Percentiles rank a stretch among this genome's conserved stretches.
Conservation (phyloP, 139 green algal species). For the Spirogloea muscicola region DNA sequence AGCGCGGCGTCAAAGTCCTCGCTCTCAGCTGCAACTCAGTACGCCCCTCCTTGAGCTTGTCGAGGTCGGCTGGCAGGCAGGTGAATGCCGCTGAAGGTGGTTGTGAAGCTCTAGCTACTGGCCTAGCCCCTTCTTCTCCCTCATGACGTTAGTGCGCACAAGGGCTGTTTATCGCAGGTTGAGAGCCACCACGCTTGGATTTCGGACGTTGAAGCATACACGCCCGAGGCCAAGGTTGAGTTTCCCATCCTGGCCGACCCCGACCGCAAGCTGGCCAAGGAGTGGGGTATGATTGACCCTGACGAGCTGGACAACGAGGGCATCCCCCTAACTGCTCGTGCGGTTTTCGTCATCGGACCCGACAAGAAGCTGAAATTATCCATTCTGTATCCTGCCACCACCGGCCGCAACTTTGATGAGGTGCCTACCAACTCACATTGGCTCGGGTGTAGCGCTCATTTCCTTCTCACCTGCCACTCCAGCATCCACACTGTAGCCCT, state of each 20-base stretch:
- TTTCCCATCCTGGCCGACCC: slow-evolving; percentile 53
- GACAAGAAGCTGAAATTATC: slow-evolving; percentile 68
- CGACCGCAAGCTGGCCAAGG: slow-evolving; percentile 55
- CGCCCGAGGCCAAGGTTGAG: slow-evolving; percentile 23
- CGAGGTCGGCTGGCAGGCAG: too few species aligned
- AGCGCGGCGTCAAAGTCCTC: slow-evolving; percentile 59
- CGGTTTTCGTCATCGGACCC: slow-evolving; percentile 67
- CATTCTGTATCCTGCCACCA: slow-evolving; percentile 69
- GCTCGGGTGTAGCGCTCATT: too few species aligned
- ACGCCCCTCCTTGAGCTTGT: background rate
- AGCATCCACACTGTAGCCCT: too few species aligned
- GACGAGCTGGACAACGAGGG: slow-evolving; percentile 62
- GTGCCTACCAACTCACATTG: too few species aligned
- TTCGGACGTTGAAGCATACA: slow-evolving; percentile 67
- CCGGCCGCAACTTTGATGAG: slow-evolving; percentile 70
- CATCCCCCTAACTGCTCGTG: slow-evolving; percentile 58
- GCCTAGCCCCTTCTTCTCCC: too few species aligned
- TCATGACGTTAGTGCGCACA: too few species aligned
- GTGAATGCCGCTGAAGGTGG: too few species aligned
- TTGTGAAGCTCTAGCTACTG: too few species aligned
- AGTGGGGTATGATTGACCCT: slow-evolving; percentile 69
- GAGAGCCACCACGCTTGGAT: slow-evolving; percentile 67
- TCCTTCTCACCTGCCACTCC: too few species aligned
- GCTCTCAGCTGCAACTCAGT: slow-evolving; percentile 62
- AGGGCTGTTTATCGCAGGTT: too few species aligned